phyloP scores from a whole-genome alignment of 257 asterid species.

The Nemophila menziesii region DNA sequence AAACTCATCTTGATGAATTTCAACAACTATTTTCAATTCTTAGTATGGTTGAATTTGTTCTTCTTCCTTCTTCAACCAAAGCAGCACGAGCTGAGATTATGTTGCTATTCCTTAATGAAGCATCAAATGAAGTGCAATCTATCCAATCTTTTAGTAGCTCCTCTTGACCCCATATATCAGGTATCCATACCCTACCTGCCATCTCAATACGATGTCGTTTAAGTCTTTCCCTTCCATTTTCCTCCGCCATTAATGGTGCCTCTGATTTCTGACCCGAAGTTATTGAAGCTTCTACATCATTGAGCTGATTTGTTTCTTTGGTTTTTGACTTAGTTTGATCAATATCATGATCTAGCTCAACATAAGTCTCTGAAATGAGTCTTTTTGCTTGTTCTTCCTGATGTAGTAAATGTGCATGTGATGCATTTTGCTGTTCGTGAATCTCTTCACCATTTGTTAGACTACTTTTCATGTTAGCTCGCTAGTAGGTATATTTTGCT shows the following conservation, averaged over 20 bases:
- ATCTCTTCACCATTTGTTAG: background rate
- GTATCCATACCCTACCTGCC: conserved; percentile 87
- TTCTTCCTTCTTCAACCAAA: conserved; percentile 41
- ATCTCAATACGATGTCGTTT: conserved; percentile 68
- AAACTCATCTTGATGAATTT: background rate
- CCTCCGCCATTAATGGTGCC: conserved; percentile 8
- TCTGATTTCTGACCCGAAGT: background rate
- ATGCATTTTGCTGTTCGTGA: background rate
- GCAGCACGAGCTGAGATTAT: conserved; percentile 60
- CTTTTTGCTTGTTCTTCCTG: background rate
- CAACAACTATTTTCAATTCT: conserved; percentile 32
- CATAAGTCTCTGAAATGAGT: background rate
- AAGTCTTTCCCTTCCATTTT: conserved; percentile 54
- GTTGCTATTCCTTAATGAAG: conserved; percentile 29
- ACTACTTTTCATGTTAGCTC: too few species aligned
- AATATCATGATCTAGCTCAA: background rate
- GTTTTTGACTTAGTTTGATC: background rate
- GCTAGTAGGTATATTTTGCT: background rate
- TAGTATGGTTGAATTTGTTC: conserved; percentile 21
- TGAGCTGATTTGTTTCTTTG: background rate
- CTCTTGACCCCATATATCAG: conserved; percentile 90
- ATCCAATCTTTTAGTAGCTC: conserved; percentile 62
- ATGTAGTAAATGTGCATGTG: background rate
- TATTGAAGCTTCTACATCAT: background rate
- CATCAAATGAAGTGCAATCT: conserved; percentile 63